Evolutionary conservation across 768 basidiomycete genomes (phyloP).

Genomic region (Rubroboletus satanas): DNA sequence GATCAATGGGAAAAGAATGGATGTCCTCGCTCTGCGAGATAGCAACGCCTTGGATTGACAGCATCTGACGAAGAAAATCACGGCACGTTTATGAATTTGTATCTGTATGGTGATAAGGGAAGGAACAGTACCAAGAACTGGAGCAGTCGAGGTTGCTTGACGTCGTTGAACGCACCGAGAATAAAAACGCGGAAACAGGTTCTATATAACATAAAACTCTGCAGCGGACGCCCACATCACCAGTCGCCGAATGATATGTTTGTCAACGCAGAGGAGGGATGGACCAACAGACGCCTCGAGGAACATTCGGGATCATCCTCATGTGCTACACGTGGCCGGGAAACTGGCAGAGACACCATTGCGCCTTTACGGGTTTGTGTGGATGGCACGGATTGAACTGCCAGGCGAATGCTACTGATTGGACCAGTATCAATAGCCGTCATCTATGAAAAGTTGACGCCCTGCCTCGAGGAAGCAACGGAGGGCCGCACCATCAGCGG

Average conservation of each 20-base stretch:
- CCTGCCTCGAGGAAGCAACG: constrained; percentile 12
- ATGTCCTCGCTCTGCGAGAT: neutral
- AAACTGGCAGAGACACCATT: neutral
- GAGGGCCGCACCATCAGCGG: neutral
- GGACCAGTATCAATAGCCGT: neutral
- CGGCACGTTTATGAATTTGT: neutral
- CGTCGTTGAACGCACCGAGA: neutral
- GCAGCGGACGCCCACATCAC: constrained; percentile 4
- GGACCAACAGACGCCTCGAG: constrained; percentile 14
- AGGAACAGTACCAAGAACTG: neutral
- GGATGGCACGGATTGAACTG: neutral
- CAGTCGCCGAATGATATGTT: neutral
- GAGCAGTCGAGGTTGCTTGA: neutral
- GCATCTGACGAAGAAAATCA: constrained; percentile 9
- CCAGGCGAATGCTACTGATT: constrained; percentile 1
- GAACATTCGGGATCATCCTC: constrained; percentile 12
- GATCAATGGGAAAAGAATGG: neutral
- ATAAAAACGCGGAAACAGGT: neutral
- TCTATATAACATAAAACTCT: neutral
- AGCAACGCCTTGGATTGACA: constrained; percentile 2
- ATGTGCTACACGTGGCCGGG: constrained; percentile 17
- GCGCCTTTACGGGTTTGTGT: neutral
- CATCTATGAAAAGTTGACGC: neutral
- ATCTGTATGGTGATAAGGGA: neutral
- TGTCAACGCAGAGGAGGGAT: neutral